Evolutionary conservation across 2,329 filamentous ascomycete species (phyloP), one percentile per base, ranked within the genome.

Genomic region (Mariannaea sp.): DNA sequence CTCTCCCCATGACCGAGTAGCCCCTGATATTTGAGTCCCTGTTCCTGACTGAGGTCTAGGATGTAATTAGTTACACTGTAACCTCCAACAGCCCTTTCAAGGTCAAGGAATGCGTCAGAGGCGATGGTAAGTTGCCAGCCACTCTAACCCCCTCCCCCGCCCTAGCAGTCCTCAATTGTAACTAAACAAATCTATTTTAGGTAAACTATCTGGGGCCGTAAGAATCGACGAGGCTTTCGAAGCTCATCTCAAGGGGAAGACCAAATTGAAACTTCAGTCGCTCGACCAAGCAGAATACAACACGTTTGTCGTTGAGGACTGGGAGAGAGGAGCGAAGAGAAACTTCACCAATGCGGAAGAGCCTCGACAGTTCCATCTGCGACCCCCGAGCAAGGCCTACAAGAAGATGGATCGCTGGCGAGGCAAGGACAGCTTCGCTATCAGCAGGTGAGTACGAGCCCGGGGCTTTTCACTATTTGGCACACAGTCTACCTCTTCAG

Each of bases 191-290:
- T 24, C 22, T 24, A 24, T 8, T 8, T 5, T n/a, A 48, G 44
- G 52, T 2, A 36, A 41, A 29, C 33, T 55, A 4, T 29, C 33
- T 5, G 52, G 46, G 8, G 45, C 46, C 3, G 22, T 43, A 19
- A 27, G 26, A 26, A 49, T 55, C 20, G 52, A 55, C 16, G 32
- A 55, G 20, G 40, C 45, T 5, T 49, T 50, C 16, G 52, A 41
- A 12, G 35, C 32, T 12, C 29, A 53, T 13, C 19, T 53, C 4
- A 13, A 13, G 3, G 35, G 40, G 3, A 53, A 42, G 12, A 27
- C 49, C 7, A 53, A 53, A n/a, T 20, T 47, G 5, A 47, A 19
- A 9, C 20, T 47, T 6, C n/a, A 22, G 5, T 29, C 33, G 8
- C 36, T 53, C 32, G 14, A 14, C 10, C 10, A 19, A 12, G 19